phyloP scores from a whole-genome alignment of 208 protist species.

The Leptomonas pyrrhocoris region DNA sequence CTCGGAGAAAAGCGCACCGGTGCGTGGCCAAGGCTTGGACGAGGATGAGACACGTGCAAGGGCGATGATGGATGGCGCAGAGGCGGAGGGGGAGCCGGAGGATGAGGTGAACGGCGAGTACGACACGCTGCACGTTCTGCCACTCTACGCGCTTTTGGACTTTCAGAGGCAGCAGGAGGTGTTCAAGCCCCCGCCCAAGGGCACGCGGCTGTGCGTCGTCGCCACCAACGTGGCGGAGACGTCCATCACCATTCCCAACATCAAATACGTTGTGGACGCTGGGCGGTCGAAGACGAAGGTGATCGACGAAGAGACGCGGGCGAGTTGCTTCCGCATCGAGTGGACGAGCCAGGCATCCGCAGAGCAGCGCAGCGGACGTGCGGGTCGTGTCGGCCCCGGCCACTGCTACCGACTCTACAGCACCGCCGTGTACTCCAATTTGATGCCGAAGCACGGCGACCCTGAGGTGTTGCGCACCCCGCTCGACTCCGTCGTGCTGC shows the following conservation, averaged over 20 bases:
- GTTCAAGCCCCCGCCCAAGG: constrained; percentile 87
- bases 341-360: constrained; percentile 97
- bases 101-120: constrained; percentile 88
- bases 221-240: constrained; percentile 99
- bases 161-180: constrained; percentile 94
- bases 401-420: constrained; percentile 99
- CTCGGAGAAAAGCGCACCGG: constrained; percentile 23
- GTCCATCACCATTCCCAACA: constrained; percentile 99
- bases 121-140: constrained; percentile 95
- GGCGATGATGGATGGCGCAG: constrained; percentile 5
- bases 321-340: constrained; percentile 96
- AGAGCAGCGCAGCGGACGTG: constrained; percentile 96
- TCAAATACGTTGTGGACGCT: constrained; percentile 98
- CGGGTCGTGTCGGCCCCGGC: constrained; percentile 94
- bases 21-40: neutral
- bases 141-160: constrained; percentile 98
- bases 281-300: constrained; percentile 97
- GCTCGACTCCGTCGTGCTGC: constrained; percentile 89
- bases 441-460: constrained; percentile 95
- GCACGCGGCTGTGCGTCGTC: constrained; percentile 96
- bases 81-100: constrained; percentile 33
- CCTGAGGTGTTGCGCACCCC: constrained; percentile 95
- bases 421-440: constrained; percentile 95
- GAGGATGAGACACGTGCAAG: constrained; percentile 3
- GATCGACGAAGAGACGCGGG: constrained; percentile 96